Evolutionary conservation across 345 rosid species (phyloP).

Genomic region (Erodium maritimum): DNA sequence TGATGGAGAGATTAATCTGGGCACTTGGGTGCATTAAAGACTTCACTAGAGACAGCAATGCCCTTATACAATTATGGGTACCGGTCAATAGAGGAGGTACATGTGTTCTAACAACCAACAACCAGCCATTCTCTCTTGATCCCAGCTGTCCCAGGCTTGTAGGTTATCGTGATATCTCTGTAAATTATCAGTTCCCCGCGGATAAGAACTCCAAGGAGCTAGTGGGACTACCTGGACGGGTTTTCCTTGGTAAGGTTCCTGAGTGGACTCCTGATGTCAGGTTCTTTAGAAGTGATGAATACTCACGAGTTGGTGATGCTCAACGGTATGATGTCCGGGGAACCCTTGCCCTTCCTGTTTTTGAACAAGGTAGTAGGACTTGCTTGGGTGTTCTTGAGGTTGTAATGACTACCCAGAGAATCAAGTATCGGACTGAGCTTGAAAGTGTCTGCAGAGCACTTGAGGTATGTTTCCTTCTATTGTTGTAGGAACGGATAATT

Average conservation of each 20-base stretch:
- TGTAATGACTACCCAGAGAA: constrained; percentile 63
- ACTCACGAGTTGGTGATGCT: constrained; percentile 59
- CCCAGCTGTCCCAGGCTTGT: constrained; percentile 46
- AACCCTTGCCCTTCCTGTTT: constrained; percentile 79
- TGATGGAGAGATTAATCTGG: constrained; percentile 51
- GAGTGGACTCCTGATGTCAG: constrained; percentile 98
- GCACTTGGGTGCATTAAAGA: constrained; percentile 56
- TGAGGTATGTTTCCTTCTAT: constrained; percentile 41
- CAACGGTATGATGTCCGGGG: constrained; percentile 68
- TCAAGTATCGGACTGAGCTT: constrained; percentile 56
- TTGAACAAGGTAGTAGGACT: constrained; percentile 68
- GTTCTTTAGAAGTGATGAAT: constrained; percentile 78
- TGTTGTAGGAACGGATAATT: not conserved
- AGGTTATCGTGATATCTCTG: constrained; percentile 65
- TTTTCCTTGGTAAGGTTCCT: constrained; percentile 68
- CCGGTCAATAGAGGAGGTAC: constrained; percentile 69
- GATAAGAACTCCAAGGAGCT: constrained; percentile 54
- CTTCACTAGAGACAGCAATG: constrained; percentile 47
- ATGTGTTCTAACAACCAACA: constrained; percentile 46
- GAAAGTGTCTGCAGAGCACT: constrained; percentile 79
- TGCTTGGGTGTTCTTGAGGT: constrained; percentile 91
- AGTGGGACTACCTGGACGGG: constrained; percentile 76
- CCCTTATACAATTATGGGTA: constrained; percentile 76
- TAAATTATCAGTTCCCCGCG: constrained; percentile 58
- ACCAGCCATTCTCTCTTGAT: constrained; percentile 61